Conservation (phyloP, 2,329 filamentous ascomycete genomes). For the Fusarium sp. region DNA sequence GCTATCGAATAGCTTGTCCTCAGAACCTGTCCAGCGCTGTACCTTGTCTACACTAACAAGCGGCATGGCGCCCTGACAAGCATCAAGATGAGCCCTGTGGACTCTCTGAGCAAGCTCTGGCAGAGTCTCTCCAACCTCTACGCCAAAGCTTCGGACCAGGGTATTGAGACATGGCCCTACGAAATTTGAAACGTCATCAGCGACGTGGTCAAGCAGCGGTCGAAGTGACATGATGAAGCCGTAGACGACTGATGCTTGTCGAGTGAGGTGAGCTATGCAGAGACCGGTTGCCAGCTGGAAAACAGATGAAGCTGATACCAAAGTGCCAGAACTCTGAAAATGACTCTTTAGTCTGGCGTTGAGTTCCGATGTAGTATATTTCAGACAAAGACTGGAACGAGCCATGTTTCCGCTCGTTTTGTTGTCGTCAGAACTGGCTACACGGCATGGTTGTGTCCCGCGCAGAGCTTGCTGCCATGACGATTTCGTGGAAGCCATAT, state of each 20-base stretch:
- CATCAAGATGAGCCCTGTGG: conserved; percentile 1
- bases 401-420: conserved; percentile 1
- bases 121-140: not conserved
- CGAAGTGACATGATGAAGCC: conserved; percentile 26
- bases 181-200: not conserved
- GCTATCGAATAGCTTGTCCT: conserved; percentile 23
- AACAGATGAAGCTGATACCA: not conserved
- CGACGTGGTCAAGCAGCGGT: not conserved
- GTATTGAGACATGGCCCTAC: conserved; percentile 26
- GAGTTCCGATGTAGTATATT: not conserved
- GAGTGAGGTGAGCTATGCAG: conserved; percentile 15
- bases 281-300: conserved; percentile 19
- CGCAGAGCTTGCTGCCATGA: conserved; percentile 7
- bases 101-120: conserved; percentile 1
- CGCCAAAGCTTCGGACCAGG: not conserved
- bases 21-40: conserved; percentile 16
- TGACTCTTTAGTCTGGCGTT: conserved; percentile 1
- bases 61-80: conserved; percentile 4
- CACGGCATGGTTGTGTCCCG: too few relatives aligned
- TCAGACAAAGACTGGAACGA: conserved; percentile 2
- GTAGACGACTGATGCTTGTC: not conserved
- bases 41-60: conserved; percentile 16
- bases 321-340: not conserved
- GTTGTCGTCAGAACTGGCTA: too few relatives aligned
- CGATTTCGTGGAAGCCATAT: not conserved